phyloP scores from a whole-genome alignment of 2,329 filamentous ascomycete genomes.

The Epichloe typhina region DNA sequence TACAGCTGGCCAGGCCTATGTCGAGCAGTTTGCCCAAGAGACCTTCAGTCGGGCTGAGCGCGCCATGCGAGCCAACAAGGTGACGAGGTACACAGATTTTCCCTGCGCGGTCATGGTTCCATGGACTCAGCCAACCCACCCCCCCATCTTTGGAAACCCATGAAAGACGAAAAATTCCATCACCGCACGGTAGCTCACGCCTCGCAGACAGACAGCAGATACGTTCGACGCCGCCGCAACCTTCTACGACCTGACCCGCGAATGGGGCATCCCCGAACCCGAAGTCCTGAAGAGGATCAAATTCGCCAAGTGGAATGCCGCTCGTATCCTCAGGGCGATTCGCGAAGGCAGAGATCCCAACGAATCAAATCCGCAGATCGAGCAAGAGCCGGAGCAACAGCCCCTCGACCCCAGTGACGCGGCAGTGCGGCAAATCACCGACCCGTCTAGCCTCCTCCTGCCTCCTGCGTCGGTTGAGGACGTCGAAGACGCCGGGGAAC shows the following conservation, averaged over 20 bases:
- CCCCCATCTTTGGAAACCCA: too few relatives aligned
- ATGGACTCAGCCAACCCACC: too few relatives aligned
- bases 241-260: conserved; percentile 76
- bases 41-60: conserved; percentile 77
- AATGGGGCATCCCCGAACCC: conserved; percentile 68
- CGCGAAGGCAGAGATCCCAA: conserved; percentile 90
- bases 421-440: conserved; percentile 39
- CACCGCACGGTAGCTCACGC: neutral
- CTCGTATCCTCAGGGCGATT: conserved; percentile 80
- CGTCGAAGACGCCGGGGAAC: conserved; percentile 30
- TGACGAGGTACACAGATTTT: conserved; percentile 47
- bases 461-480: conserved; percentile 39
- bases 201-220: conserved; percentile 68
- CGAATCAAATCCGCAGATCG: conserved; percentile 64
- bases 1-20: conserved; percentile 73
- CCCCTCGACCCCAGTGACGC: conserved; percentile 50
- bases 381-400: conserved; percentile 21
- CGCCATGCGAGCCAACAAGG: conserved; percentile 69
- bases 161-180: too few relatives aligned
- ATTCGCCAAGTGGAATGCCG: conserved; percentile 90
- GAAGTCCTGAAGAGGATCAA: conserved; percentile 82
- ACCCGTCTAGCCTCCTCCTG: conserved; percentile 20
- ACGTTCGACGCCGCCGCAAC: conserved; percentile 88
- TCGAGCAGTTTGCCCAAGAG: conserved; percentile 86
- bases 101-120: too few relatives aligned